Evolutionary conservation across 371 early-diverging fungal species (phyloP), one percentile per base, ranked within the genome.

Genomic region (Rhizopus arrhizus): DNA sequence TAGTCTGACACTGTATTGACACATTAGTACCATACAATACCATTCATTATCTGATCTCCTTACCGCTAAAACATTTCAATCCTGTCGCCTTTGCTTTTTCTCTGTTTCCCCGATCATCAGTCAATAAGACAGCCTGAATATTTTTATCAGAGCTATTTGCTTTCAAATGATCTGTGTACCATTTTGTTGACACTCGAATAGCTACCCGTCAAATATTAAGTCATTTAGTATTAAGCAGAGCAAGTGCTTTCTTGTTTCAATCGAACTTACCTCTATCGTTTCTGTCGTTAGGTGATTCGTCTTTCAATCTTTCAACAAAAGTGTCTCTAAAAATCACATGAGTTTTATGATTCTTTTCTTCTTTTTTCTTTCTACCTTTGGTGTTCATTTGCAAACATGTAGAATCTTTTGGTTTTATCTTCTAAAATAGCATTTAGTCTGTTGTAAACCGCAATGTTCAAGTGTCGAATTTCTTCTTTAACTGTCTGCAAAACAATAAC

Each of bases 401-500:
- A 93, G 68, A 94, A 93, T 9, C 84, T 82, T 48, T 89, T 83
- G 15, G 82, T 82, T 36, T 76, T 79, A 60, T 94, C 89, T 15
- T 76, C 73, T 11, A 91, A 74, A 38, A 97, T 75, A 9, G 84
- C 71, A 22, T 93, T 85, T 22, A 95, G 74, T n/a, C 95, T 85
- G 53, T 88, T 85, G 68, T 95, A 92, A 4, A 92, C 81, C 1
- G 91, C 81, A 35, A 85, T 57, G 59, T 89, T 93, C 42, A 93
- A 74, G 62, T 94, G 91, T 49, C 89, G 79, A 53, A 96, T 78
- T 67, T 96, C 97, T 59, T 96, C 91, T 53, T 93, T 83, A 5
- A 96, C 97, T 3, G 98, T 97, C 72, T 94, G 93, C 47, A 95
- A 77, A 2, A 98, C 85, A 56, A 98, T 85, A n/a, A 97, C 93